Percentiles rank a stretch among this genome's conserved stretches.
Evolutionary conservation across 2,329 filamentous ascomycete species (phyloP).

Genomic region (Pestalotiopsis sp.): DNA sequence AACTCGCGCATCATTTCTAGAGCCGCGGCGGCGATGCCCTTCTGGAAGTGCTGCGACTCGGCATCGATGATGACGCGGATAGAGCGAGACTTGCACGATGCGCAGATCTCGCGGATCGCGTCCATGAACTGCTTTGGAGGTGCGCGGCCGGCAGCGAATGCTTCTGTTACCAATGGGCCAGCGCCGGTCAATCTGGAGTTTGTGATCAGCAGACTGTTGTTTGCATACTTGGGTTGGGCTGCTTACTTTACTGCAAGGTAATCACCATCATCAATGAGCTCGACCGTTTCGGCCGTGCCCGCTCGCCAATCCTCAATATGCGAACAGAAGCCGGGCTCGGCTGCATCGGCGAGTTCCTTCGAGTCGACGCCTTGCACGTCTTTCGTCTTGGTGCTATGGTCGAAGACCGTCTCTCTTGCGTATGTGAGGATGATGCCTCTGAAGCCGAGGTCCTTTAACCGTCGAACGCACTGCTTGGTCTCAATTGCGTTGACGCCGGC

Average conservation of each 20-base stretch:
- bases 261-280: slow-evolving; percentile 34
- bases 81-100: slow-evolving; percentile 36
- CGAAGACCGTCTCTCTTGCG: slow-evolving; percentile 44
- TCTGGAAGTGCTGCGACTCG: slow-evolving; percentile 46
- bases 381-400: slow-evolving; percentile 32
- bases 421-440: slow-evolving; percentile 59
- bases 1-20: slow-evolving; percentile 38
- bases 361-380: slow-evolving; percentile 18
- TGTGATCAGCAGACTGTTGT: neutral
- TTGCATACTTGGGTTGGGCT: neutral
- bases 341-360: slow-evolving; percentile 9
- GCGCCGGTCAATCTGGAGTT: slow-evolving; percentile 2
- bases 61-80: slow-evolving; percentile 48
- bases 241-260: slow-evolving; percentile 40
- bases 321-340: slow-evolving; percentile 19
- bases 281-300: slow-evolving; percentile 32
- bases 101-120: slow-evolving; percentile 41
- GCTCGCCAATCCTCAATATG: slow-evolving; percentile 39
- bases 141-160: slow-evolving; percentile 24
- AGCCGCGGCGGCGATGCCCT: slow-evolving; percentile 34
- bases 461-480: slow-evolving; percentile 42
- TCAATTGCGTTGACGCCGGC: slow-evolving; percentile 50
- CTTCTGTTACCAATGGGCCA: neutral
- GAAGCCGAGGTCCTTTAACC: slow-evolving; percentile 52
- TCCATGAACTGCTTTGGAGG: slow-evolving; percentile 43